phyloP scores from a whole-genome alignment of 2,329 filamentous ascomycete genomes.

The Penicillium hesseltinei region DNA sequence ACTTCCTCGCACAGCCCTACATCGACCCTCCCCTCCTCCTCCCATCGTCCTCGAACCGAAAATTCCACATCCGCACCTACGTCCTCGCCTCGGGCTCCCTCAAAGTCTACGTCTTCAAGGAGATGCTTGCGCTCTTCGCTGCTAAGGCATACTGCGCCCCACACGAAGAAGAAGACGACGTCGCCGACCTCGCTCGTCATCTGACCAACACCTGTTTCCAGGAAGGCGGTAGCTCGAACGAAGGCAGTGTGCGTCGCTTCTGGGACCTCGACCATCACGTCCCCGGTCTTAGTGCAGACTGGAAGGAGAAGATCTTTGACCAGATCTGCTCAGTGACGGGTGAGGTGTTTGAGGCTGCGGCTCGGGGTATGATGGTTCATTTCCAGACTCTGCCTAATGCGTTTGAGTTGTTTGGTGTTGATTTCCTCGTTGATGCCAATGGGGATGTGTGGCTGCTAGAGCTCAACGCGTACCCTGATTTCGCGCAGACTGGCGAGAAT shows the following conservation, averaged over 20 bases:
- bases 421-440: conserved; percentile 74
- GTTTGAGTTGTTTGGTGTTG: conserved; percentile 89
- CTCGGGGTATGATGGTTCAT: conserved; percentile 78
- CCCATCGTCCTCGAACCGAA: conserved; percentile 61
- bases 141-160: conserved; percentile 69
- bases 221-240: conserved; percentile 51
- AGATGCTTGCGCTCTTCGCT: conserved; percentile 93
- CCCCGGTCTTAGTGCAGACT: conserved; percentile 35
- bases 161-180: conserved; percentile 39
- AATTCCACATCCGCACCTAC: conserved; percentile 95
- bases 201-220: conserved; percentile 97
- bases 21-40: conserved; percentile 83
- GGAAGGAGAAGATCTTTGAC: conserved; percentile 63
- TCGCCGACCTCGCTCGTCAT: conserved; percentile 66
- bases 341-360: conserved; percentile 83
- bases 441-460: conserved; percentile 76
- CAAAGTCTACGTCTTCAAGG: conserved; percentile 78
- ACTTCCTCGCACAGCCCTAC: conserved; percentile 95
- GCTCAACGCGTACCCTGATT: conserved; percentile 95
- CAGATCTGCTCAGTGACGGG: conserved; percentile 74
- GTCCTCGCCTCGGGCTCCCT: conserved; percentile 77
- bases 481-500: conserved; percentile 81
- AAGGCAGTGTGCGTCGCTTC: conserved; percentile 70
- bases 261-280: conserved; percentile 60
- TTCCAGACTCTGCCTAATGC: conserved; percentile 86